phyloP scores from a whole-genome alignment of 2,329 filamentous ascomycete species.

The Cladobotryum protrusum region DNA sequence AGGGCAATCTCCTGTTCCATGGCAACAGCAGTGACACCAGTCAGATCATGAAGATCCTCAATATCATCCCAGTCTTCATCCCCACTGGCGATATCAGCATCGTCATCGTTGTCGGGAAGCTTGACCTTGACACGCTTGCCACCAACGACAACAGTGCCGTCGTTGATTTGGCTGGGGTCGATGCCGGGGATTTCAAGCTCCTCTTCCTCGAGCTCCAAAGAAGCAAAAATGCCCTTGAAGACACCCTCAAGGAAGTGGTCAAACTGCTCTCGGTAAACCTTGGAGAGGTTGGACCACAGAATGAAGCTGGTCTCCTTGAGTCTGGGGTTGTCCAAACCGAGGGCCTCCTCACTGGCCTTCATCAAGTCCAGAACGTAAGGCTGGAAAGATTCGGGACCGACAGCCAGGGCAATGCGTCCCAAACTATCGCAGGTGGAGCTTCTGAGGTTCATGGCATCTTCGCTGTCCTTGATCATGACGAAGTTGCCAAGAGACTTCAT shows the following conservation, averaged over 20 bases:
- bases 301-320: constrained; percentile 97
- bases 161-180: constrained; percentile 54
- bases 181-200: constrained; percentile 71
- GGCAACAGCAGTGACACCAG: constrained; percentile 77
- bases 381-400: constrained; percentile 80
- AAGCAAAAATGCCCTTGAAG: constrained; percentile 74
- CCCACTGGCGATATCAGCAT: constrained; percentile 47
- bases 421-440: constrained; percentile 88
- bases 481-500: constrained; percentile 86
- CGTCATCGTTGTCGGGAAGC: constrained; percentile 43
- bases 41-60: constrained; percentile 72
- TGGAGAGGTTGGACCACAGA: constrained; percentile 88
- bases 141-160: constrained; percentile 68
- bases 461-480: constrained; percentile 77
- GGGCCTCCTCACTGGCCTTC: constrained; percentile 84
- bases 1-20: constrained; percentile 97
- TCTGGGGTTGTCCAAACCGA: constrained; percentile 80
- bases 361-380: constrained; percentile 87
- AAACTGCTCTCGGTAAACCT: constrained; percentile 84
- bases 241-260: constrained; percentile 71
- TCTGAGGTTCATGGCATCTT: constrained; percentile 84
- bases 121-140: constrained; percentile 84
- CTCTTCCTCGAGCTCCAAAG: constrained; percentile 81
- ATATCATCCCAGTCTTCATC: constrained; percentile 55
- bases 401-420: constrained; percentile 84